Conservation (phyloP, 352 stramenopile species). For the Phytophthora colocasiae region DNA sequence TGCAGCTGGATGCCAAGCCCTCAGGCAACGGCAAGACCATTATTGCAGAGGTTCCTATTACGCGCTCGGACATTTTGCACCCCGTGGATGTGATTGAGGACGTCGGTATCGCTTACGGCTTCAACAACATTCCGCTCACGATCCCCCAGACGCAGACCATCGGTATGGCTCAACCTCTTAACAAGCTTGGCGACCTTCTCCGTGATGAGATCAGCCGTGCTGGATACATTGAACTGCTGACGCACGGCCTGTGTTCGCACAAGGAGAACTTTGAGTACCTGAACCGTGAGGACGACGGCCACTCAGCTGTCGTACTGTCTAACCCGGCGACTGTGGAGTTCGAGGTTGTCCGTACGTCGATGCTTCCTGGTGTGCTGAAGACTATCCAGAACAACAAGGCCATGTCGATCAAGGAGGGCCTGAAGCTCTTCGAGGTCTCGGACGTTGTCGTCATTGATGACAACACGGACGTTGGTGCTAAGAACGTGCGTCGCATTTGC, state of each 20-base stretch:
- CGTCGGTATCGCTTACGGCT: conserved; percentile 99
- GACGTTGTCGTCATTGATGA: conserved; percentile 98
- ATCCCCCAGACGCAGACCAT: conserved; percentile 97
- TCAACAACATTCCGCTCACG: conserved; percentile 98
- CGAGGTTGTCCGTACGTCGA: conserved; percentile 98
- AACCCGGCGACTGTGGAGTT: conserved; percentile 99
- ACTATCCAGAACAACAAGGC: conserved; percentile 99
- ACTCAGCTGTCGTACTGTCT: conserved; percentile 94
- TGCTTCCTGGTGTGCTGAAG: conserved; percentile 98
- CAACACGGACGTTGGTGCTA: conserved; percentile 93
- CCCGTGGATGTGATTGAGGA: conserved; percentile 99
- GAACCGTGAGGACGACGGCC: conserved; percentile 81
- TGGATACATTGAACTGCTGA: conserved; percentile 98
- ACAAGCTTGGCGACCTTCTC: conserved; percentile 98
- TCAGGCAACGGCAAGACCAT: conserved; percentile 77
- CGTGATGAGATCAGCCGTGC: conserved; percentile 98
- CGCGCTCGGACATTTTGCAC: conserved; percentile 98
- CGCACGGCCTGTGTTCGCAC: conserved; percentile 96
- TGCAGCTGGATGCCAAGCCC: conserved; percentile 95
- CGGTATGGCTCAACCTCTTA: conserved; percentile 96
- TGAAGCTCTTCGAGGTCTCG: conserved; percentile 99
- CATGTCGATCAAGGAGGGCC: conserved; percentile 95
- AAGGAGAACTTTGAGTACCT: conserved; percentile 98
- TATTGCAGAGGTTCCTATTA: conserved; percentile 96
- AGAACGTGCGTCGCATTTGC: conserved; percentile 96